A percentile compares a stretch with the other conserved stretches of the same genome.
phyloP scores from a whole-genome alignment of 2,329 filamentous ascomycete species.

The Aspergillus niger region DNA sequence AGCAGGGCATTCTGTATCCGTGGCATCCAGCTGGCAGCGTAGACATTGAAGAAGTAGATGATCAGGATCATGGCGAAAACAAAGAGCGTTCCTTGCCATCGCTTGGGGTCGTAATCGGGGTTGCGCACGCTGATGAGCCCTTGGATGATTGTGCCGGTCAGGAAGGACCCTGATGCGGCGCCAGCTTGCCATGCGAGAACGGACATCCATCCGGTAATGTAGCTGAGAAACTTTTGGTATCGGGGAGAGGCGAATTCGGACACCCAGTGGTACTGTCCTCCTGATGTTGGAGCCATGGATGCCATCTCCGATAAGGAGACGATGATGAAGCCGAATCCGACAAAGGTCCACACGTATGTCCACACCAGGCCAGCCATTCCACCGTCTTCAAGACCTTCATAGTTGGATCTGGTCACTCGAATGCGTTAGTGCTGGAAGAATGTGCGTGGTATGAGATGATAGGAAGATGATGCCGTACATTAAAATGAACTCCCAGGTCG shows the following conservation, averaged over 20 bases:
- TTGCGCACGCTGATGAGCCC: slow-evolving; percentile 46
- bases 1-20: slow-evolving; percentile 42
- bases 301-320: slow-evolving; percentile 65
- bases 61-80: slow-evolving; percentile 50
- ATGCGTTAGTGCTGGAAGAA: neutral
- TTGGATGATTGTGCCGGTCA: slow-evolving; percentile 53
- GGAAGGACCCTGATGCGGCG: slow-evolving; percentile 50
- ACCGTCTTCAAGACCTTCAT: slow-evolving; percentile 28
- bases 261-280: slow-evolving; percentile 63
- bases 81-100: slow-evolving; percentile 54
- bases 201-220: slow-evolving; percentile 56
- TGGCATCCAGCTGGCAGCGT: slow-evolving; percentile 36
- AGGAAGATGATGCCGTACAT: slow-evolving; percentile 25
- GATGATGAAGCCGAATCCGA: slow-evolving; percentile 68
- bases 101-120: slow-evolving; percentile 43
- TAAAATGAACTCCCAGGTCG: slow-evolving; percentile 40
- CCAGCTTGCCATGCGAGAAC: slow-evolving; percentile 55
- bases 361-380: slow-evolving; percentile 32
- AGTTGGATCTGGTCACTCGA: slow-evolving; percentile 21
- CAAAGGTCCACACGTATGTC: slow-evolving; percentile 51
- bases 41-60: slow-evolving; percentile 47
- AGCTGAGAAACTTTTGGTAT: slow-evolving; percentile 57
- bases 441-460: neutral
- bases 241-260: slow-evolving; percentile 54
- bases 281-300: slow-evolving; percentile 55